Percentiles rank a stretch among this genome's conserved stretches.
Conservation (phyloP, 495 filamentous ascomycete genomes). For the Mytilinidion resinicola region DNA sequence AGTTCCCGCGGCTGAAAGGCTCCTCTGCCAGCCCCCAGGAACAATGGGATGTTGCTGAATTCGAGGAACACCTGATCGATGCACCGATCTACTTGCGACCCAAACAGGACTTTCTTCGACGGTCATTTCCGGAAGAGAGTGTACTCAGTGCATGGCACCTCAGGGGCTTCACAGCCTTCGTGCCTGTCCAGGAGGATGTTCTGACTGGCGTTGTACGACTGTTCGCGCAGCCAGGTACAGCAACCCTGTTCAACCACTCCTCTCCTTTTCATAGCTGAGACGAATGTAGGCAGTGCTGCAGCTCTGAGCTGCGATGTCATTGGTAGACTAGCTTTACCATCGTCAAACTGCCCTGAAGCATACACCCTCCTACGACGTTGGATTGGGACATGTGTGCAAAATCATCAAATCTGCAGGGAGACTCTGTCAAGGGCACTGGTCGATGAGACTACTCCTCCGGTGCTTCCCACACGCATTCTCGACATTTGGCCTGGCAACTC, state of each 20-base stretch:
- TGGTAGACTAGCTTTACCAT: conserved; percentile 9
- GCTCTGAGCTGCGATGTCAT: conserved; percentile 21
- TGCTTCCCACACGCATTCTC: conserved; percentile 11
- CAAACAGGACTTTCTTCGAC: conserved; percentile 4
- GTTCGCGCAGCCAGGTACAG: conserved; percentile 13
- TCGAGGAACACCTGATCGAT: conserved; percentile 5
- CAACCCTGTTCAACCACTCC: not conserved
- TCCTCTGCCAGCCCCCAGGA: not conserved
- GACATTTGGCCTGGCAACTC: conserved; percentile 4
- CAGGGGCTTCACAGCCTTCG: conserved; percentile 13
- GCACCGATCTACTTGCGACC: conserved; percentile 14
- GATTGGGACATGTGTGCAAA: conserved; percentile 6
- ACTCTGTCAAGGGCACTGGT: conserved; percentile 7
- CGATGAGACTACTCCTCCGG: conserved; percentile 10
- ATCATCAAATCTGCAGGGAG: conserved; percentile 7
- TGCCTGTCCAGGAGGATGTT: conserved; percentile 12
- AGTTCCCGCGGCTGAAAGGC: not conserved
- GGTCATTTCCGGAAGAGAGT: conserved; percentile 7
- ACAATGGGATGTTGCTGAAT: not conserved
- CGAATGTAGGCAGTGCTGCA: conserved; percentile 13
- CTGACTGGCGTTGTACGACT: conserved; percentile 10
- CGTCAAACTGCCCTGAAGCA: conserved; percentile 22
- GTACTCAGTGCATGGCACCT: conserved; percentile 5
- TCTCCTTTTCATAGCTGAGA: conserved; percentile 5
- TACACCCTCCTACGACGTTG: conserved; percentile 11